Conservation (phyloP, 345 rosid genomes). For the Citrus medica region DNA sequence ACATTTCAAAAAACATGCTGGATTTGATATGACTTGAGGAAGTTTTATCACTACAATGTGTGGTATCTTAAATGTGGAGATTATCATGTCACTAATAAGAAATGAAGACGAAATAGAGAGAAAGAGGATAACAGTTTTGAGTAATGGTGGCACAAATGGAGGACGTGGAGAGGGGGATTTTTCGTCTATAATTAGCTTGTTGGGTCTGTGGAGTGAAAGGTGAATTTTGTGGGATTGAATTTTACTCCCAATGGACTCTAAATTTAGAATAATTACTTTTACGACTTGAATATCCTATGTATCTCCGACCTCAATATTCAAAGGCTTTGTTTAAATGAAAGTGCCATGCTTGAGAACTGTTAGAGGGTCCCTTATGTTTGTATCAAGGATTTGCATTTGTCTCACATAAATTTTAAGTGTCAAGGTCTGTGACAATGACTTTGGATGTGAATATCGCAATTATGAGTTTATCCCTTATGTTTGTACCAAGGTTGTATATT, state of each 20-base stretch:
- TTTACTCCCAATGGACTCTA: neutral
- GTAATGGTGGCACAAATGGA: neutral
- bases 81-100: neutral
- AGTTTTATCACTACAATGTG: neutral
- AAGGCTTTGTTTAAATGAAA: neutral
- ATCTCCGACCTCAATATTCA: neutral
- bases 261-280: neutral
- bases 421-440: neutral
- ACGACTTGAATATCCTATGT: too few relatives aligned
- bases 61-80: neutral
- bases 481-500: neutral
- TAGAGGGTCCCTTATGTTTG: neutral
- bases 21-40: neutral
- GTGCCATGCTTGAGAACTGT: neutral
- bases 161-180: neutral
- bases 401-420: neutral
- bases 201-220: neutral
- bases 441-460: neutral
- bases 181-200: neutral
- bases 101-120: neutral
- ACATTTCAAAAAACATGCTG: neutral
- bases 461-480: neutral
- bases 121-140: neutral
- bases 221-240: neutral
- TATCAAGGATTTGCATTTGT: neutral